Evolutionary conservation across 2,329 filamentous ascomycete genomes (phyloP), one percentile per base, ranked within the genome.

Genomic region (Trichoderma pleuroti): DNA sequence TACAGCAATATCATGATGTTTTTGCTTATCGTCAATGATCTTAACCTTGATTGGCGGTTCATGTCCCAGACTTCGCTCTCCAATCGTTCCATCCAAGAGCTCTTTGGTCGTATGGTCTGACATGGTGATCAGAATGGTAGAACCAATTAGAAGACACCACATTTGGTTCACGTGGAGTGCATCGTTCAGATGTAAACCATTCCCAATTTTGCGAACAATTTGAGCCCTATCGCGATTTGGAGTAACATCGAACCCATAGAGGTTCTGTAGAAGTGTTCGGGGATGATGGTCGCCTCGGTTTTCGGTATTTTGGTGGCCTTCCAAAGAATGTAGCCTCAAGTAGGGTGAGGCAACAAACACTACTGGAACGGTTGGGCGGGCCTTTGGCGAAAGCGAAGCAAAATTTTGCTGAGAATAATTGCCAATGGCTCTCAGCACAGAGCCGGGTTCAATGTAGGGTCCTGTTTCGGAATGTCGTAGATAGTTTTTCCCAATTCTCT

Each of bases 381-480:
- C 16, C n/a, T 11, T n/a, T 8, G 30, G 21, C 14, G 46, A 36
- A 46, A 42, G n/a, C 16, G 21, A 8, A 32, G 12, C 26, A 24
- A 18, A 28, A 24, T 11, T 24, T 14, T n/a, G 18, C 28, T 42
- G 14, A 42, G 34, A 36, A n/a, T 49, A 26, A n/a, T 21, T 61
- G 18, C 67, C 67, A 5, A n/a, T 32, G 24, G 10, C 24, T 16
- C 67, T 30, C 24, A 69, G 56, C 2, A 63, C 59, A 4, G 57
- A 63, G 5, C 67, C 67, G 1, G 67, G 67, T 49, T 63, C 67
- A 10, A 69, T 69, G 32, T 46, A 69, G 18, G 21, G 21, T 1
- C 67, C 67, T 42, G 52, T 56, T 42, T 69, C 67, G 18, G 67
- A 63, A 8, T 62, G n/a, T 21, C 67, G 67, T 39, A 63, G 16